These are phyloP conservation scores for Thelephora terrestris DNA, from an alignment of 1,284 basidiomycete genomes.

Conservation along the genomic window DNA sequence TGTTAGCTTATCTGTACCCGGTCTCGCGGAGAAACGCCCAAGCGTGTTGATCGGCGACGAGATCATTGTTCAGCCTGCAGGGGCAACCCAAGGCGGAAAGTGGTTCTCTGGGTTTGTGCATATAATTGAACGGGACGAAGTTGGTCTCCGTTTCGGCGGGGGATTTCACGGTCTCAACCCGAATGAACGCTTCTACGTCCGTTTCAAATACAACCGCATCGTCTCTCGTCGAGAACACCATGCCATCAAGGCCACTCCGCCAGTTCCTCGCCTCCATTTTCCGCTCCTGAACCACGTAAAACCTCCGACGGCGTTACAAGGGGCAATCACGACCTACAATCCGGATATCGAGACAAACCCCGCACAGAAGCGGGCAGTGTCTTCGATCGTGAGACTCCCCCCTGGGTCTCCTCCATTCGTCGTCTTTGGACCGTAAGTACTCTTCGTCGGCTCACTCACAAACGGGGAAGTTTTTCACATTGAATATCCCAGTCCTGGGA, in stretches of 20 bases:
- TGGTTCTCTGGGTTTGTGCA: conserved; percentile 47
- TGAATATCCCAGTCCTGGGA: conserved; percentile 32
- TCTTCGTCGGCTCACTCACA: not conserved
- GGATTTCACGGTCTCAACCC: conserved; percentile 32
- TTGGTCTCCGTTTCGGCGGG: conserved; percentile 34
- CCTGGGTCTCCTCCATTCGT: conserved; percentile 40
- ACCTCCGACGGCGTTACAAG: conserved; percentile 8
- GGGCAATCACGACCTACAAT: conserved; percentile 20
- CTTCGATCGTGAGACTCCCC: conserved; percentile 35
- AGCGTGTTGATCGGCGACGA: conserved; percentile 42
- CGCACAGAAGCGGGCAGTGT: conserved; percentile 37
- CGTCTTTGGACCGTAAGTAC: conserved; percentile 43
- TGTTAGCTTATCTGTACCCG: conserved; percentile 35
- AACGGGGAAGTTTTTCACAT: not conserved
- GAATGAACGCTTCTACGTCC: conserved; percentile 34
- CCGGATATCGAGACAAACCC: conserved; percentile 28
- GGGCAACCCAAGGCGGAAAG: conserved; percentile 15
- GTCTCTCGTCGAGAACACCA: conserved; percentile 42
- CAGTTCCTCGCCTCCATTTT: conserved; percentile 34
- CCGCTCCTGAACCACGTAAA: conserved; percentile 22
- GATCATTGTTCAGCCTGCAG: conserved; percentile 30
- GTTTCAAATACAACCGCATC: conserved; percentile 39
- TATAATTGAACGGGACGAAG: conserved; percentile 24
- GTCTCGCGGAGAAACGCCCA: conserved; percentile 39
- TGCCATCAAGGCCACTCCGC: conserved; percentile 27